phyloP scores from a whole-genome alignment of 345 rosid genomes.

The Eucalyptus albens region DNA sequence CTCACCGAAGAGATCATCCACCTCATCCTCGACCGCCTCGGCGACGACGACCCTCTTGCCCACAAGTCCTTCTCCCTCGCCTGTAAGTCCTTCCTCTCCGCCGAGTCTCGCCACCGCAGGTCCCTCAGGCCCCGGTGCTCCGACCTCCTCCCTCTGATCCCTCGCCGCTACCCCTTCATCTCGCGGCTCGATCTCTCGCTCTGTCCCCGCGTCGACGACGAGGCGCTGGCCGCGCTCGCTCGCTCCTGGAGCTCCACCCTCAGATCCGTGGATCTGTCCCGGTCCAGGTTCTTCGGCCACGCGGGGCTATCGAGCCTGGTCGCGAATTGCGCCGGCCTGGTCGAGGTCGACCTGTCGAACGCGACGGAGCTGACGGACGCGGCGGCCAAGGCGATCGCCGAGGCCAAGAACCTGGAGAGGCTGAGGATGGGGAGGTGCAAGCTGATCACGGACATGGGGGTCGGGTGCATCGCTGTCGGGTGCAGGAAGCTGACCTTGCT shows the following conservation, averaged over 20 bases:
- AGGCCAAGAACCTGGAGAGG: constrained; percentile 49
- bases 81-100: constrained; percentile 33
- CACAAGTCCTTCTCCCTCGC: constrained; percentile 40
- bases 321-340: constrained; percentile 31
- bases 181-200: constrained; percentile 43
- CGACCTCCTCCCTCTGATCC: constrained; percentile 32
- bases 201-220: constrained; percentile 41
- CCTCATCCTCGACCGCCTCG: constrained; percentile 34
- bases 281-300: constrained; percentile 26
- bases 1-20: constrained; percentile 46
- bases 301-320: constrained; percentile 30
- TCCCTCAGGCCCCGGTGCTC: constrained; percentile 40
- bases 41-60: constrained; percentile 24
- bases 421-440: constrained; percentile 63
- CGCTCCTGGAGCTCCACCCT: constrained; percentile 7
- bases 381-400: constrained; percentile 37
- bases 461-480: constrained; percentile 60
- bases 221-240: constrained; percentile 12
- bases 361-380: constrained; percentile 32
- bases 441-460: constrained; percentile 54
- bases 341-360: constrained; percentile 44
- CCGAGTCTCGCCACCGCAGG: constrained; percentile 39
- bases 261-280: constrained; percentile 38
- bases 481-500: constrained; percentile 43
- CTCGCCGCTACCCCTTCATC: constrained; percentile 33